Evolutionary conservation across 2,329 filamentous ascomycete species (phyloP).

Genomic region (Byssochlamys sp.): DNA sequence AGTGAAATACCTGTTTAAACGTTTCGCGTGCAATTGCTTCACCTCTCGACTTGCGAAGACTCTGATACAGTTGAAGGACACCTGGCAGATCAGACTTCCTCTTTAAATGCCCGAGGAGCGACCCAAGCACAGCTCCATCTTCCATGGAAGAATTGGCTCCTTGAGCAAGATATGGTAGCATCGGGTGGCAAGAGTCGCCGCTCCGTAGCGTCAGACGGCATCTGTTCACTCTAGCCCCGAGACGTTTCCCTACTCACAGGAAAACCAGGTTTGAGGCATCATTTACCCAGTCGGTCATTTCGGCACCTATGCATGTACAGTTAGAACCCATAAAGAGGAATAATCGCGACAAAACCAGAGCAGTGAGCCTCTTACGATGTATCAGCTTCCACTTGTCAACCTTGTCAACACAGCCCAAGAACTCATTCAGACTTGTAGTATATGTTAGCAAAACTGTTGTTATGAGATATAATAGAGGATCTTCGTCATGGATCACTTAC

Average conservation of each 20-base stretch:
- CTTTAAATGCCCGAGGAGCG: conserved; percentile 45
- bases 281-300: conserved; percentile 39
- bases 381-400: conserved; percentile 63
- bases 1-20: conserved; percentile 39
- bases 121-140: conserved; percentile 57
- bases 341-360: neutral
- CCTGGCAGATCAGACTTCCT: conserved; percentile 34
- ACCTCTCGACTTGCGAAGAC: conserved; percentile 32
- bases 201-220: neutral
- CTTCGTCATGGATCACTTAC: neutral
- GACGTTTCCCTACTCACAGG: neutral
- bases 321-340: neutral
- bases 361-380: conserved; percentile 25
- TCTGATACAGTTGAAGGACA: conserved; percentile 37
- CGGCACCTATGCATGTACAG: neutral
- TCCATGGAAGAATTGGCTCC: conserved; percentile 60
- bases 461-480: neutral
- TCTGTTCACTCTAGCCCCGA: neutral
- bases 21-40: conserved; percentile 53
- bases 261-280: conserved; percentile 7
- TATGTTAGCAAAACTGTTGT: neutral
- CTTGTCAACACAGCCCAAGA: conserved; percentile 44
- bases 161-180: conserved; percentile 55
- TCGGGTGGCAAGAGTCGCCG: conserved; percentile 56
- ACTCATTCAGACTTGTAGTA: conserved; percentile 26